Evolutionary conservation across 192 early-diverging fungal genomes (phyloP).

Genomic region (Coemansia guatemalensis): DNA sequence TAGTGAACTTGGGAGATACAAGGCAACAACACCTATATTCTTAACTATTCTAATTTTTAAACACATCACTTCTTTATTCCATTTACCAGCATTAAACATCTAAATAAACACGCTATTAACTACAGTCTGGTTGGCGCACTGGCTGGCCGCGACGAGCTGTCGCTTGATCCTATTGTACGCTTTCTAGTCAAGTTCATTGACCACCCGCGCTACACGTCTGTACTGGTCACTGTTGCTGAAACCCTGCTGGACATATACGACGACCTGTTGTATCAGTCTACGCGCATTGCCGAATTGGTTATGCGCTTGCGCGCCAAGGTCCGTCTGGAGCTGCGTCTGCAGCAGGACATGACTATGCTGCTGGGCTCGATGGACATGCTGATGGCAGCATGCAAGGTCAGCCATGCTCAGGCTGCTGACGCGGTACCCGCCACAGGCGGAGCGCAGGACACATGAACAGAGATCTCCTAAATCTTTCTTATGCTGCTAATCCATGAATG

Average conservation of each 20-base stretch:
- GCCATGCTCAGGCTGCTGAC: slow-evolving; percentile 9
- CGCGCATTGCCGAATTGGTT: slow-evolving; percentile 77
- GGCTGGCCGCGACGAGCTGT: slow-evolving; percentile 82
- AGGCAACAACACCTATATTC: too few relatives aligned
- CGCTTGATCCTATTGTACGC: slow-evolving; percentile 77
- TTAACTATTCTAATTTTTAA: too few relatives aligned
- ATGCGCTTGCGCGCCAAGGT: slow-evolving; percentile 69
- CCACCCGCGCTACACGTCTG: slow-evolving; percentile 72
- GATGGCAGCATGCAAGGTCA: slow-evolving; percentile 45
- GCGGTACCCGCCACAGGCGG: slow-evolving; percentile 3
- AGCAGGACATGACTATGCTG: slow-evolving; percentile 73
- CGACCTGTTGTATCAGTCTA: slow-evolving; percentile 75
- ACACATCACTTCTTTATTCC: too few relatives aligned
- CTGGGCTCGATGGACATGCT: slow-evolving; percentile 86
- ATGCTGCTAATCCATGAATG: neutral
- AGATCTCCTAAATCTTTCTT: neutral
- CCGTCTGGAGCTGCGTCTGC: slow-evolving; percentile 71
- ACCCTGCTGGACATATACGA: slow-evolving; percentile 76
- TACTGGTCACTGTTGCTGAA: slow-evolving; percentile 80
- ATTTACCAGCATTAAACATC: too few relatives aligned
- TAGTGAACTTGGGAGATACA: too few relatives aligned
- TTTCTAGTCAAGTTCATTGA: slow-evolving; percentile 82
- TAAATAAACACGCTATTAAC: too few relatives aligned
- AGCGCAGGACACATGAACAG: neutral
- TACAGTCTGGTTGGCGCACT: slow-evolving; percentile 76